A percentile compares a stretch with the other conserved stretches of the same genome.
Conservation (phyloP, 192 early-diverging fungal species). For the Fimicolochytrium jonesii region DNA sequence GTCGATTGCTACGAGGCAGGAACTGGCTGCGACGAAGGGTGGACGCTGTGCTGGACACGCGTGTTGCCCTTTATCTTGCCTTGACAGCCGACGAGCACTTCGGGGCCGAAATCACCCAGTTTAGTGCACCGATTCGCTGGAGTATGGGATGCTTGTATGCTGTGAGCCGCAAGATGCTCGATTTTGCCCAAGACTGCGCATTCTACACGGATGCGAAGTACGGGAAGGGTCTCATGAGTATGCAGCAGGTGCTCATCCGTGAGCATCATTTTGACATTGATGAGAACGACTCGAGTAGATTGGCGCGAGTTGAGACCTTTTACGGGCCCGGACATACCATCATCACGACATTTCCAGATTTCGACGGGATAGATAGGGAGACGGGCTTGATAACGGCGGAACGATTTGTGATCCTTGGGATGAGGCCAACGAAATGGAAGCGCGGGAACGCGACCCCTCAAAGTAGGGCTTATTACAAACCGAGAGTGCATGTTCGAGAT, state of each 20-base stretch:
- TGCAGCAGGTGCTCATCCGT: conserved; percentile 4
- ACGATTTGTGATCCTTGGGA: conserved; percentile 11
- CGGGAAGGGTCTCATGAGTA: conserved; percentile 7
- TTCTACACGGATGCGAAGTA: too few species aligned
- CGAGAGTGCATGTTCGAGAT: not conserved
- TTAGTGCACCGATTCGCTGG: too few species aligned
- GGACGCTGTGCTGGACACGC: conserved; percentile 11
- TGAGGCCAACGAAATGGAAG: conserved; percentile 38
- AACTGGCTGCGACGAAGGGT: too few species aligned
- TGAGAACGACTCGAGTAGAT: not conserved
- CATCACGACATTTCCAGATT: not conserved
- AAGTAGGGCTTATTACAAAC: conserved; percentile 23
- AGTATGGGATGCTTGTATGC: too few species aligned
- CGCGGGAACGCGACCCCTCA: conserved; percentile 26
- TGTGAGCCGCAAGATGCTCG: too few species aligned
- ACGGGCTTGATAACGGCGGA: not conserved
- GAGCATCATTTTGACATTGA: not conserved
- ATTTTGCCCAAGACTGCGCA: too few species aligned
- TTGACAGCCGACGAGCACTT: conserved; percentile 38
- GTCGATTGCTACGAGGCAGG: not conserved
- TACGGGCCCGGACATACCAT: conserved; percentile 1
- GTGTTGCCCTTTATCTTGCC: conserved; percentile 26
- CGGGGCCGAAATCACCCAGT: conserved; percentile 28
- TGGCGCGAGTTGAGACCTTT: conserved; percentile 19
- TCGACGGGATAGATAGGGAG: not conserved